Conservation (phyloP, 306 rosid species). For the Biancaea sappan region DNA sequence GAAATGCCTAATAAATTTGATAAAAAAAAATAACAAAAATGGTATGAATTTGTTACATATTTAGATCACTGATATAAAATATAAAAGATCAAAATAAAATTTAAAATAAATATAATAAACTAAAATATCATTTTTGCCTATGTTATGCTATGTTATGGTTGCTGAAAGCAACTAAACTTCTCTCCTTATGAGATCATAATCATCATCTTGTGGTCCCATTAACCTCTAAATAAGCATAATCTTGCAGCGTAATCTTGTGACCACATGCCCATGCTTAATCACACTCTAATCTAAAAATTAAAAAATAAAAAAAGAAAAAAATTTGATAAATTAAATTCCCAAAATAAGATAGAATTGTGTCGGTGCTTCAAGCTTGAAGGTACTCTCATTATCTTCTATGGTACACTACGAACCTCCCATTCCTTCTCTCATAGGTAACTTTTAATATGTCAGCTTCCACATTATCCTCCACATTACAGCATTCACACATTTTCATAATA, state of each 20-base stretch:
- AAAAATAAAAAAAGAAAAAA: not conserved
- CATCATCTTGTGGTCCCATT: slow-evolving; percentile 58
- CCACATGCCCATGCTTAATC: slow-evolving; percentile 39
- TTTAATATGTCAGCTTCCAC: not conserved
- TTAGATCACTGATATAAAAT: no score
- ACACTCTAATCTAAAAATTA: slow-evolving; percentile 41
- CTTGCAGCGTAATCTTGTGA: slow-evolving; percentile 44
- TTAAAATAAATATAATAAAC: no score
- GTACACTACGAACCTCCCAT: not conserved
- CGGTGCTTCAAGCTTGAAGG: not conserved
- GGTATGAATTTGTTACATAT: no score
- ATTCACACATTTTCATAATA: not conserved
- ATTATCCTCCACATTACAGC: not conserved
- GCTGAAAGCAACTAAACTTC: slow-evolving; percentile 42
- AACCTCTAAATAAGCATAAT: slow-evolving; percentile 36
- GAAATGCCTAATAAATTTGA: no score
- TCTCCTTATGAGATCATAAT: slow-evolving; percentile 29
- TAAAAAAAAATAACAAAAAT: no score
- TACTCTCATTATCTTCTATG: not conserved
- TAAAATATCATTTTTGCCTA: no score
- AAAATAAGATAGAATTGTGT: not conserved
- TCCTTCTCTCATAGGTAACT: not conserved
- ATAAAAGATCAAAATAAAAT: no score
- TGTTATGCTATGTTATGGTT: slow-evolving; percentile 58
- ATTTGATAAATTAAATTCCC: no score